Conservation (phyloP, 257 asterid species). For the Primulina tabacum region DNA sequence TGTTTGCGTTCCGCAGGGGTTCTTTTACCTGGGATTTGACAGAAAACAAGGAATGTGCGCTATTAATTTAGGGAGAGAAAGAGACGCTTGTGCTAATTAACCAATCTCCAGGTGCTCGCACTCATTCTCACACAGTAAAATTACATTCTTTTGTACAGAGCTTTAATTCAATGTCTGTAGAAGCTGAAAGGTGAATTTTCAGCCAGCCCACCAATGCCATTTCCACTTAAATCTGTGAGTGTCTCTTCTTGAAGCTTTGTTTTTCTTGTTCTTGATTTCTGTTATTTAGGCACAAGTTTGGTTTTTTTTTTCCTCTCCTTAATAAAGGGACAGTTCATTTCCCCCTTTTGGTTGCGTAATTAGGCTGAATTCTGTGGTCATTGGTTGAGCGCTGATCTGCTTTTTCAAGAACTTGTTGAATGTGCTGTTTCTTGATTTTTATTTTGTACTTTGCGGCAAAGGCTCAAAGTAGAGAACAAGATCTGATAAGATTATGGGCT, state of each 20-base stretch:
- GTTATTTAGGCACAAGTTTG: conserved; percentile 12
- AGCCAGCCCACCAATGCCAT: conserved; percentile 27
- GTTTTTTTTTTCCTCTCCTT: background rate
- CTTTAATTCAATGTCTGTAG: conserved; percentile 18
- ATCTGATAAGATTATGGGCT: conserved; percentile 29
- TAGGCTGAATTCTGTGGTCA: background rate
- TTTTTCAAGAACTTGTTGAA: conserved; percentile 17
- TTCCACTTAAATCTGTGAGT: conserved; percentile 37
- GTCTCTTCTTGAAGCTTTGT: background rate
- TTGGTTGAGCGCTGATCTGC: conserved; percentile 29
- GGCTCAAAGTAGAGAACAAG: conserved; percentile 25
- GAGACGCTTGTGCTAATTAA: conserved; percentile 19
- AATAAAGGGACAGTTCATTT: background rate
- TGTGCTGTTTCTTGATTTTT: conserved; percentile 13
- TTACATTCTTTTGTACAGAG: conserved; percentile 15
- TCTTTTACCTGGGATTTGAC: conserved; percentile 34
- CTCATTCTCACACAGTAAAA: conserved; percentile 5
- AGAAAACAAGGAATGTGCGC: conserved; percentile 29
- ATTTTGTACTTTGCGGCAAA: conserved; percentile 10
- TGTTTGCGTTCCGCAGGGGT: conserved; percentile 26
- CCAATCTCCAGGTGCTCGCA: conserved; percentile 22
- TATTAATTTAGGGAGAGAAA: conserved; percentile 22
- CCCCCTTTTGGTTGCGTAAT: conserved; percentile 1
- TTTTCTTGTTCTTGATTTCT: conserved; percentile 23
- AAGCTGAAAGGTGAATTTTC: conserved; percentile 31